These are phyloP conservation scores for Venturia effusa DNA, from an alignment of 2,329 filamentous ascomycete species.

Conservation along the genomic window DNA sequence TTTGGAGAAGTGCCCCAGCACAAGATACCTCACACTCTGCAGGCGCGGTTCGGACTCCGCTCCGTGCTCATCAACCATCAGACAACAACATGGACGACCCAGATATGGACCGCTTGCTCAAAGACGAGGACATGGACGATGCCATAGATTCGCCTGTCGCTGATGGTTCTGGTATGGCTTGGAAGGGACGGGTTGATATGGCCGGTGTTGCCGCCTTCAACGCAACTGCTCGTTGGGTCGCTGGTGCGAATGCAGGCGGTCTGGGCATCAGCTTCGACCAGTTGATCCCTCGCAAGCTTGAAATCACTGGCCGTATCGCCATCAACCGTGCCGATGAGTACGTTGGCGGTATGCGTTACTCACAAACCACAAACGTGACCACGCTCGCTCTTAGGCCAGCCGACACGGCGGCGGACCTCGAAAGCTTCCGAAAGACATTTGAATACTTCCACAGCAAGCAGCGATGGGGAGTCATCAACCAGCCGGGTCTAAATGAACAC, in stretches of 20 bases:
- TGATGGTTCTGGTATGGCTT: constrained; percentile 53
- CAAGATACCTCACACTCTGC: constrained; percentile 42
- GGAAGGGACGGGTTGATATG: constrained; percentile 46
- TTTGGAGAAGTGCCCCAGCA: constrained; percentile 60
- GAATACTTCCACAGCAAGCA: constrained; percentile 76
- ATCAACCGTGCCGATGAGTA: constrained; percentile 81
- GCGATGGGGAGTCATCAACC: constrained; percentile 77
- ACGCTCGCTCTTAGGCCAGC: constrained; percentile 61
- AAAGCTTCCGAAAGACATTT: constrained; percentile 63
- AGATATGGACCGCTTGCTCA: constrained; percentile 84
- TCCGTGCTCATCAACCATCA: constrained; percentile 38
- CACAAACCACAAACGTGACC: constrained; percentile 69
- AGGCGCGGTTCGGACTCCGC: constrained; percentile 29
- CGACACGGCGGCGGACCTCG: constrained; percentile 47
- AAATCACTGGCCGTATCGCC: constrained; percentile 69
- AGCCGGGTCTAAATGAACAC: constrained; percentile 47
- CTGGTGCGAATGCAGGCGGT: constrained; percentile 61
- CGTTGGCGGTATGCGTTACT: constrained; percentile 76
- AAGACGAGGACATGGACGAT: constrained; percentile 61
- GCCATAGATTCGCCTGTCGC: constrained; percentile 73
- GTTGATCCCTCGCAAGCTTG: constrained; percentile 59
- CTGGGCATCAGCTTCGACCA: constrained; percentile 43
- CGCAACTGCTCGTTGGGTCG: constrained; percentile 71
- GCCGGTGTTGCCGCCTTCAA: constrained; percentile 63
- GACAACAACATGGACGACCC: constrained; percentile 36